Percentiles rank a stretch among this genome's conserved stretches.
phyloP scores from a whole-genome alignment of 1,139 yeast species.

The Scheffersomyces quercinus region DNA sequence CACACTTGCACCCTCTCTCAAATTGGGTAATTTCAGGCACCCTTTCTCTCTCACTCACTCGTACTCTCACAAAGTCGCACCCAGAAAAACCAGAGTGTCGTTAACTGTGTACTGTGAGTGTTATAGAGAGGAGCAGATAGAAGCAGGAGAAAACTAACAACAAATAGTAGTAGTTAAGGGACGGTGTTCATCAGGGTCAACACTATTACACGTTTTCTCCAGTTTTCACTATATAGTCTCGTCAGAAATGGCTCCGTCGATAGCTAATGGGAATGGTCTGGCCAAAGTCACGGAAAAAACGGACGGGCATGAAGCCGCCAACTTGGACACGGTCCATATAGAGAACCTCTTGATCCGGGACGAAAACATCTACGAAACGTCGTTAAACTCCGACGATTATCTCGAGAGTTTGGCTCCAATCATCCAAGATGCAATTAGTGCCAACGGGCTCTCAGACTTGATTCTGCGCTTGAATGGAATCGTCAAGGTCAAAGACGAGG shows the following conservation, averaged over 20 bases:
- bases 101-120: too few species aligned
- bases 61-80: too few species aligned
- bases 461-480: slow-evolving; percentile 57
- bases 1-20: too few species aligned
- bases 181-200: too few species aligned
- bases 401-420: slow-evolving; percentile 80
- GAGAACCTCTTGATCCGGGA: slow-evolving; percentile 44
- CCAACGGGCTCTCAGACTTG: slow-evolving; percentile 57
- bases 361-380: slow-evolving; percentile 48
- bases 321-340: slow-evolving; percentile 33
- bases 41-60: too few species aligned
- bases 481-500: slow-evolving; percentile 61
- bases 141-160: too few species aligned
- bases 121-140: too few species aligned
- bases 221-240: too few species aligned
- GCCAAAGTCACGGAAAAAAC: slow-evolving; percentile 3
- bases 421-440: slow-evolving; percentile 64
- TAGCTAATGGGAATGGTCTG: slow-evolving; percentile 3
- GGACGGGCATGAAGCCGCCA: slow-evolving; percentile 5
- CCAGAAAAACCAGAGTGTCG: too few species aligned
- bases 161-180: too few species aligned
- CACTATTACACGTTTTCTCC: too few species aligned
- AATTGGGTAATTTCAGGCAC: too few species aligned
- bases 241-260: slow-evolving; percentile 12
- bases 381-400: slow-evolving; percentile 66